Conservation (phyloP, 192 early-diverging fungal species). For the Podila epicladia region DNA sequence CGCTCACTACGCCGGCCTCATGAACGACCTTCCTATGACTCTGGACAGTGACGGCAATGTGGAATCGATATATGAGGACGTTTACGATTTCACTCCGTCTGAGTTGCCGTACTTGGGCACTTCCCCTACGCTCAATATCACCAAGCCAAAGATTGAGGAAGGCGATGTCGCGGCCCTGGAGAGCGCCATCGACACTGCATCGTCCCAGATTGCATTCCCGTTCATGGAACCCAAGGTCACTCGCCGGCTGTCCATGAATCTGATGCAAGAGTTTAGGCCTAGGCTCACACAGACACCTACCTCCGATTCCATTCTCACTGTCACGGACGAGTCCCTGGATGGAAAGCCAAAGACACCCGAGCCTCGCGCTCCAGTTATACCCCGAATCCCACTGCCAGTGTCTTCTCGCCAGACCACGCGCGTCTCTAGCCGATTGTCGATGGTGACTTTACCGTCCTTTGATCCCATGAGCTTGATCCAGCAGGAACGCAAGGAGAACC, state of each 20-base stretch:
- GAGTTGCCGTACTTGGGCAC: conserved; percentile 57
- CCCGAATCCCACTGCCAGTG: conserved; percentile 27
- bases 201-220: conserved; percentile 48
- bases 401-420: conserved; percentile 20
- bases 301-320: conserved; percentile 35
- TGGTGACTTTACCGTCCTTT: conserved; percentile 32
- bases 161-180: conserved; percentile 44
- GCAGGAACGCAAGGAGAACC: conserved; percentile 24
- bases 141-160: conserved; percentile 46
- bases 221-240: conserved; percentile 58
- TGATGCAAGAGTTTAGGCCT: conserved; percentile 58
- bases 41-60: conserved; percentile 31
- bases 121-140: conserved; percentile 51
- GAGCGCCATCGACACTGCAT: conserved; percentile 44
- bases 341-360: conserved; percentile 18
- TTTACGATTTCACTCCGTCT: conserved; percentile 22
- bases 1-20: conserved; percentile 50
- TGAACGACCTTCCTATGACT: conserved; percentile 59
- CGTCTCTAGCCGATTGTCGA: conserved; percentile 37
- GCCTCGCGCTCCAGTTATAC: conserved; percentile 5
- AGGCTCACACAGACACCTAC: conserved; percentile 23
- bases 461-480: conserved; percentile 38
- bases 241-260: conserved; percentile 61
- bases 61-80: conserved; percentile 20
- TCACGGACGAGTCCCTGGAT: conserved; percentile 26